Conservation (phyloP, 805 yeast species). For the Candida schatavii region DNA sequence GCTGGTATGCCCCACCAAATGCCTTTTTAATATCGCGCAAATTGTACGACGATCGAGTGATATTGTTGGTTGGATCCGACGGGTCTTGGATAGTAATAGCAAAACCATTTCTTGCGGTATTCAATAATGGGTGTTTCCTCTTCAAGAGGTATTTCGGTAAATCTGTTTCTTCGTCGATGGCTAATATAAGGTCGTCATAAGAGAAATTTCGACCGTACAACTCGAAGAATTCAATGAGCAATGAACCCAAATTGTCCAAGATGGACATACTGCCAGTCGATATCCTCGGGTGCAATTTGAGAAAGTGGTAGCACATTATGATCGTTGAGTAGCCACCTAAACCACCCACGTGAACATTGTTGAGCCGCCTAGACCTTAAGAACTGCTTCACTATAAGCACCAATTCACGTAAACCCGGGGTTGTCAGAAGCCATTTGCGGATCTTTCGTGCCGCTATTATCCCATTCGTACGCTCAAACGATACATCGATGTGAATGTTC, state of each 20-base stretch:
- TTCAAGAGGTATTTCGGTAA: conserved; percentile 61
- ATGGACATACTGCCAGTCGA: conserved; percentile 65
- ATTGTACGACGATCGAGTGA: conserved; percentile 82
- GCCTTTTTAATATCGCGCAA: conserved; percentile 77
- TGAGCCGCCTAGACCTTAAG: conserved; percentile 69
- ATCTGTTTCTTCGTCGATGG: conserved; percentile 53
- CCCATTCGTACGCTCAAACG: conserved; percentile 85
- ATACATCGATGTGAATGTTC: conserved; percentile 78
- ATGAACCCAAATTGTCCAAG: conserved; percentile 75
- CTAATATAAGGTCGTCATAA: conserved; percentile 73
- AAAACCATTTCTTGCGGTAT: conserved; percentile 52
- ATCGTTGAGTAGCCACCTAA: conserved; percentile 93
- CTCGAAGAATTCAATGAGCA: conserved; percentile 88
- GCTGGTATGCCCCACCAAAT: conserved; percentile 83
- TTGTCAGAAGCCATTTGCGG: conserved; percentile 64
- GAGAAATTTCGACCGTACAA: conserved; percentile 88
- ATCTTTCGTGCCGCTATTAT: conserved; percentile 78
- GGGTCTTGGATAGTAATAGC: conserved; percentile 86
- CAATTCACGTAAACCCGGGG: conserved; percentile 80
- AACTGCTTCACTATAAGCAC: conserved; percentile 84
- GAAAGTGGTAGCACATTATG: conserved; percentile 76
- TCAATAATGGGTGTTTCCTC: conserved; percentile 47
- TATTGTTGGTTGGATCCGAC: conserved; percentile 76
- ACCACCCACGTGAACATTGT: conserved; percentile 91
- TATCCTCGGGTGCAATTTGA: conserved; percentile 75